These are phyloP conservation scores for Calonectria pteridis DNA, from an alignment of 2,329 filamentous ascomycete genomes.

Conservation along the genomic window DNA sequence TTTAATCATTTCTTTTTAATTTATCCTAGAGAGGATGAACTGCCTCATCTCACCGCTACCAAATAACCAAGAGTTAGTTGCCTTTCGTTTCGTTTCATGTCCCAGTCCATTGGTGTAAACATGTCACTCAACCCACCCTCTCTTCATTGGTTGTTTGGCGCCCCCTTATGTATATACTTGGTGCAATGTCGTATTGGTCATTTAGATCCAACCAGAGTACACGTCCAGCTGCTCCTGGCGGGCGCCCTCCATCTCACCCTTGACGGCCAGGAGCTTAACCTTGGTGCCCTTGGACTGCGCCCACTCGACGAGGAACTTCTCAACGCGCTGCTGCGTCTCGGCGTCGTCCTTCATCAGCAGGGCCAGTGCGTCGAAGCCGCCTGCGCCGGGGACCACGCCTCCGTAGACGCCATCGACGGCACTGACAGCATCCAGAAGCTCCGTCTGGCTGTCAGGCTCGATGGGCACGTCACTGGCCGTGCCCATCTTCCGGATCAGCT, in stretches of 20 bases:
- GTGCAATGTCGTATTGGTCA: neutral
- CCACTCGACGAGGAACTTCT: conserved; percentile 75
- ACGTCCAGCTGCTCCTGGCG: conserved; percentile 58
- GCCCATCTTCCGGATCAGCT: conserved; percentile 83
- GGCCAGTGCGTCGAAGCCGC: conserved; percentile 91
- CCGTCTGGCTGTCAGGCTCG: conserved; percentile 88
- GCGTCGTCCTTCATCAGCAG: conserved; percentile 82
- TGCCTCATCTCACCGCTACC: neutral
- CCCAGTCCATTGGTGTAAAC: neutral
- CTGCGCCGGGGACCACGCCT: conserved; percentile 93
- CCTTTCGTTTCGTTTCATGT: neutral
- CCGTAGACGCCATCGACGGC: conserved; percentile 83
- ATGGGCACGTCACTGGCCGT: conserved; percentile 82
- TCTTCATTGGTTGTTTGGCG: neutral
- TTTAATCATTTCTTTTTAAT: neutral
- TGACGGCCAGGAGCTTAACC: conserved; percentile 77
- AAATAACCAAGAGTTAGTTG: neutral
- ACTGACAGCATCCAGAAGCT: conserved; percentile 82
- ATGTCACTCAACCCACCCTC: conserved; percentile 12
- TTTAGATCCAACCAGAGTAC: conserved; percentile 61
- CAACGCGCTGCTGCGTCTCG: conserved; percentile 71
- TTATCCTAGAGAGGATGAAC: conserved; percentile 12
- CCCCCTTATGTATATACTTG: neutral
- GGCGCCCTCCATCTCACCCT: conserved; percentile 79
- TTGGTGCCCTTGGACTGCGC: conserved; percentile 68